phyloP scores from a whole-genome alignment of 2,329 filamentous ascomycete species.

The Thelonectria discophora region DNA sequence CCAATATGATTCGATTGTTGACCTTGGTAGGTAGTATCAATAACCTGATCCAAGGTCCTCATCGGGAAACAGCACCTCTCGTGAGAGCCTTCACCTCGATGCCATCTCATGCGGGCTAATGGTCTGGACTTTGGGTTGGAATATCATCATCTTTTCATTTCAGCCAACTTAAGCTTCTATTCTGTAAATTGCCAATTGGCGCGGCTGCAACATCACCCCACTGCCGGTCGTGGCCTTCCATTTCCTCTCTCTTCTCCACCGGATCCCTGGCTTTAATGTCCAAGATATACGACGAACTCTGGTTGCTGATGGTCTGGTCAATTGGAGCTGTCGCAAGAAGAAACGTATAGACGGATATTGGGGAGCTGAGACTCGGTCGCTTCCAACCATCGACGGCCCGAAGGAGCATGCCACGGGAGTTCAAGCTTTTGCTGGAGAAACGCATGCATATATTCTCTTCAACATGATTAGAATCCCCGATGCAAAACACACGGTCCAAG shows the following conservation, averaged over 20 bases:
- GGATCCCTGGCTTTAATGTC: background rate
- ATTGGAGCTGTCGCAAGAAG: background rate
- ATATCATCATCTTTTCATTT: background rate
- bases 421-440: no score
- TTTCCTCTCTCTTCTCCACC: background rate
- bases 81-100: background rate
- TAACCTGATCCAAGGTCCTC: no score
- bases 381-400: background rate
- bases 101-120: background rate
- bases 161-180: background rate
- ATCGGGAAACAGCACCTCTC: no score
- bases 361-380: background rate
- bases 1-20: no score
- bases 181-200: constrained; percentile 13
- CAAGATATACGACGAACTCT: background rate
- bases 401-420: no score
- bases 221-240: background rate
- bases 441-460: background rate
- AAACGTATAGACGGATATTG: background rate
- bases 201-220: constrained; percentile 17
- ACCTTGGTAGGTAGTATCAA: no score
- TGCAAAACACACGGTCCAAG: background rate
- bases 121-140: background rate
- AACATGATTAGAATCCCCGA: background rate
- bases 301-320: background rate